A percentile compares a stretch with the other conserved stretches of the same genome.
phyloP scores from a whole-genome alignment of 371 early-diverging fungal species.

The Basidiobolus meristosporus region DNA sequence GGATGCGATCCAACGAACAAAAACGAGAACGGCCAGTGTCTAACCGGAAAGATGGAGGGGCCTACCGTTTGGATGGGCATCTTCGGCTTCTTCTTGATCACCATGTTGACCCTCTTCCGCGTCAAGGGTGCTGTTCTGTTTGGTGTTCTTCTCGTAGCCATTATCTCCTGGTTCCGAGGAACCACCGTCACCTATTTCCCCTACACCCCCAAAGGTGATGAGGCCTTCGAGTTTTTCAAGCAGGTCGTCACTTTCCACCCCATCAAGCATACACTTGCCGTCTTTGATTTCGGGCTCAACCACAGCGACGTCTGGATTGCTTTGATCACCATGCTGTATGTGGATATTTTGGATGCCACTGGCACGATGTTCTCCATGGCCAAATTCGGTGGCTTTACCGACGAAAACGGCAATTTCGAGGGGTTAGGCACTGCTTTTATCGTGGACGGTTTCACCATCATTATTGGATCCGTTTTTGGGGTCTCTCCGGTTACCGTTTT shows the following conservation, averaged over 20 bases:
- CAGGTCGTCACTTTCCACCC: slow-evolving; percentile 43
- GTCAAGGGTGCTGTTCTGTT: slow-evolving; percentile 54
- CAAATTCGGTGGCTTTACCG: slow-evolving; percentile 57
- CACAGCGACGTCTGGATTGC: slow-evolving; percentile 54
- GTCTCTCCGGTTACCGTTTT: slow-evolving; percentile 55
- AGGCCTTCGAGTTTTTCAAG: slow-evolving; percentile 45
- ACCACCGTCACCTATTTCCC: slow-evolving; percentile 55
- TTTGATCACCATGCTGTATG: slow-evolving; percentile 57
- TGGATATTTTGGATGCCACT: slow-evolving; percentile 64
- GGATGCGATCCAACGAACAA: slow-evolving; percentile 36
- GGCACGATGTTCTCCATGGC: slow-evolving; percentile 66
- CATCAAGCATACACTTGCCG: slow-evolving; percentile 29
- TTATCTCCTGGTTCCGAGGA: slow-evolving; percentile 43
- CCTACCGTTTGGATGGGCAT: slow-evolving; percentile 54
- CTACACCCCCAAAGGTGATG: slow-evolving; percentile 32
- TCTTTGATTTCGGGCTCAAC: slow-evolving; percentile 36
- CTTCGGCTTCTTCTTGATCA: slow-evolving; percentile 47
- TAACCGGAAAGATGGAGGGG: slow-evolving; percentile 33
- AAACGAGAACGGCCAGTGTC: slow-evolving; percentile 26
- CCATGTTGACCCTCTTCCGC: slow-evolving; percentile 32
- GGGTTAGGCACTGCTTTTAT: slow-evolving; percentile 51
- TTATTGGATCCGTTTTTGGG: slow-evolving; percentile 48
- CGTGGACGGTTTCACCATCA: slow-evolving; percentile 39
- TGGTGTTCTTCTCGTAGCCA: slow-evolving; percentile 43
- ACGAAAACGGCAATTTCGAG: slow-evolving; percentile 54